These are phyloP conservation scores for Hypoxylon sp. DNA, from an alignment of 2,329 filamentous ascomycete genomes.

Conservation along the genomic window DNA sequence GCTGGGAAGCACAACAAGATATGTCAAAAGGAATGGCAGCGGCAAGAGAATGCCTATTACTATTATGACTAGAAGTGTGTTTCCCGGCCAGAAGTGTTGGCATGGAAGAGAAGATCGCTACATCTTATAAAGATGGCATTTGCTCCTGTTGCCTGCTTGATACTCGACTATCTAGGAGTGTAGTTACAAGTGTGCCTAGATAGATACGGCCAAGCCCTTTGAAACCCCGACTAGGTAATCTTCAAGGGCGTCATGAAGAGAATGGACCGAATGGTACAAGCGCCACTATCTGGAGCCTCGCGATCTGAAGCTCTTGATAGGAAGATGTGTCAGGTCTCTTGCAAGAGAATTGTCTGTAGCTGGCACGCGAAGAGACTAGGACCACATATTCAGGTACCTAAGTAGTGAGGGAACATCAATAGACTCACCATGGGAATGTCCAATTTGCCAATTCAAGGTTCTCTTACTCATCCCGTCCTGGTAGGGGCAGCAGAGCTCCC, in stretches of 20 bases:
- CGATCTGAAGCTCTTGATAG: constrained; percentile 25
- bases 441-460: constrained; percentile 45
- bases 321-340: constrained; percentile 32
- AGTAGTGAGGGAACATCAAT: constrained; percentile 46
- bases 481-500: constrained; percentile 26
- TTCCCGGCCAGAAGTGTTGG: constrained; percentile 44
- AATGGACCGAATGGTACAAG: constrained; percentile 45
- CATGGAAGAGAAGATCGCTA: constrained; percentile 50
- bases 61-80: constrained; percentile 44
- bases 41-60: constrained; percentile 50
- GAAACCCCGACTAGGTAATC: constrained; percentile 43
- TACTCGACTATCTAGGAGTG: constrained; percentile 37
- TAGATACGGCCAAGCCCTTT: constrained; percentile 43
- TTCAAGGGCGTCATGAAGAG: constrained; percentile 49
- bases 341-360: constrained; percentile 22
- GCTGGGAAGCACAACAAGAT: constrained; percentile 51
- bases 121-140: constrained; percentile 50
- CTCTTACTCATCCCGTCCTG: constrained; percentile 39
- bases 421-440: constrained; percentile 50
- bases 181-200: constrained; percentile 42
- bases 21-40: constrained; percentile 54
- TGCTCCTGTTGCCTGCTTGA: constrained; percentile 10
- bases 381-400: constrained; percentile 27
- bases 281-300: constrained; percentile 40
- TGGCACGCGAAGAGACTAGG: constrained; percentile 50